Base-by-base conservation (phyloP, 2,329 filamentous ascomycete species). In the Epichloe brachyelytri region DNA sequence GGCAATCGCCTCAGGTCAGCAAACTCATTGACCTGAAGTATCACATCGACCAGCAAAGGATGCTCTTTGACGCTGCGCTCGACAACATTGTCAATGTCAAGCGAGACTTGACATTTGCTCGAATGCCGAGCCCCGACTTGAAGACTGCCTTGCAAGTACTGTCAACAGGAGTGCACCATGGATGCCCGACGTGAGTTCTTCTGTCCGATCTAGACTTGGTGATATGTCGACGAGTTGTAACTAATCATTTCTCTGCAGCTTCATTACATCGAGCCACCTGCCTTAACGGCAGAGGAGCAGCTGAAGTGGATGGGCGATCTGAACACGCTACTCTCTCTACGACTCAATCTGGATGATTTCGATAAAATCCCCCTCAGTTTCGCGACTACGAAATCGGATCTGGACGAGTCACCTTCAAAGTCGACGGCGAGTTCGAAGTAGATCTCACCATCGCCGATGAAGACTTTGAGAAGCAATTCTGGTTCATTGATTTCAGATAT, bases 401-500 rank as follows among this genome's bases (percentile, higher is more conserved):
- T 48, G 93, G 94, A n/a, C 82, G 91, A 46, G 91, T 86, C 6
- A 97, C 89, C 0, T 98, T 98, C 65, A 78, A 73, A 45, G 86
- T 97, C 1, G 71, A 79, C 3, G 79, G 80, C 49, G 91, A 97
- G 65, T 96, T 96, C 60, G 91, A 97, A 65, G 80, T 97, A 19
- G 93, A 97, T 63, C 77, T 98, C 48, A 90, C 89, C 1, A 86
- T 97, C 55, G 88, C 86, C 17, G 85, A 90, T 58, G 90, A 97
- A 62, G 85, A 93, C 57, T 79, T 83, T 17, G 74, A 82, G 34
- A 85, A 86, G 50, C 90, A 94, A 60, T 94, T 95, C 63, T 96
- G 86, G 75, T 95, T 97, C 63, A 86, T 97, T 55, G 90, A 97
- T 65, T 82, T 97, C 60, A 81, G 90, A 53, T 89, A 95, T 59